Evolutionary conservation across 192 early-diverging fungal species (phyloP), one percentile per base, ranked within the genome.

Genomic region (Neocallimastix lanati): DNA sequence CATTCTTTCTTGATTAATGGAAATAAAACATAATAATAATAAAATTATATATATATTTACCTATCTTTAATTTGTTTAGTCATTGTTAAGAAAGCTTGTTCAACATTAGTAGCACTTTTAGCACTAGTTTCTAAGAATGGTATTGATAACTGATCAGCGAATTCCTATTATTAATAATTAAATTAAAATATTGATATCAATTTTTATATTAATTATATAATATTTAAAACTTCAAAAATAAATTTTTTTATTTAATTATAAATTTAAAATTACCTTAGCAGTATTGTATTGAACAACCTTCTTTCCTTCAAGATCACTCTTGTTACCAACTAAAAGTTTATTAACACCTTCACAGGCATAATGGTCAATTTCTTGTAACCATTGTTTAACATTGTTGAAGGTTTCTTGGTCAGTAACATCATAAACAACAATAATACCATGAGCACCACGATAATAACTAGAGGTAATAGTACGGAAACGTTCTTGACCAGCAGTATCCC

Each of bases 51-150:
- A n/a, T 21, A 50, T 21, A 84, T 78, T 21, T 79, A 90, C 89
- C 93, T 92, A 84, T 99, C 97, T 89, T 99, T 99, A 83, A 99
- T 99, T 88, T 99, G 97, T 85, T 95, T 96, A 29, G 97, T 96
- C 97, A 99, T 98, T 29, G 95, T 98, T 92, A 99, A 89, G 90
- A 99, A 99, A 36, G 97, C 97, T 83, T 96, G 94, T 87, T 99
- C 97, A 21, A 99, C 97, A 82, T 99, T 99, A 29, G 94, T 94
- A 15, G 97, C 92, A 82, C 95, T 93, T 90, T 99, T 99, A 79
- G 97, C 97, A 13, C 93, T 94, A 12, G 97, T 99, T 84, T 99
- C 97, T 87, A 99, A 87, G 85, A 99, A 96, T 35, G 96, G 93
- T 78, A 99, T 97, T 29, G 84, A 86, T 37, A 99, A 86, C 28